phyloP scores from a whole-genome alignment of 805 yeast genomes.

The Deakozyma indianensis region DNA sequence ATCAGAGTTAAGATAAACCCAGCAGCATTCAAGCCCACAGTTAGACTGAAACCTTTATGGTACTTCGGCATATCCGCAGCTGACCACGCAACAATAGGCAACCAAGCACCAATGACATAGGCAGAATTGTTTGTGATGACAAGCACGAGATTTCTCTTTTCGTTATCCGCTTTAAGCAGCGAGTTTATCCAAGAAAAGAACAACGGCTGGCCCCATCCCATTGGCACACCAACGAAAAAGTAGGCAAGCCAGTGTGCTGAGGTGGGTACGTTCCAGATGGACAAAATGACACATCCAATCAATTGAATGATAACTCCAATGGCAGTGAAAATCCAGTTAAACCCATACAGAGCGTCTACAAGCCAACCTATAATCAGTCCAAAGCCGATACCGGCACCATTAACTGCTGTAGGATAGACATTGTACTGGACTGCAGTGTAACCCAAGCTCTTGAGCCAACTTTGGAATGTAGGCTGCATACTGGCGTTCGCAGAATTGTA shows the following conservation, averaged over 20 bases:
- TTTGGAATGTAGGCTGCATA: slow-evolving; percentile 27
- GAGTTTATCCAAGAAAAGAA: slow-evolving; percentile 43
- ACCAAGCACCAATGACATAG: slow-evolving; percentile 26
- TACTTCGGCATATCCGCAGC: slow-evolving; percentile 23
- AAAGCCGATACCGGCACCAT: slow-evolving; percentile 24
- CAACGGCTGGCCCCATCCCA: slow-evolving; percentile 37
- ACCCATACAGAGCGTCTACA: slow-evolving; percentile 24
- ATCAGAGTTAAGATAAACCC: slow-evolving; percentile 20
- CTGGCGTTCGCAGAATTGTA: slow-evolving; percentile 23
- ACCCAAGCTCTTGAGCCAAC: slow-evolving; percentile 29
- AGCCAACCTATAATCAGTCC: slow-evolving; percentile 22
- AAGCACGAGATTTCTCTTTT: slow-evolving; percentile 21
- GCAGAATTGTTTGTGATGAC: slow-evolving; percentile 26
- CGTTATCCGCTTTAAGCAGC: slow-evolving; percentile 27
- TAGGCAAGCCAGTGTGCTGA: slow-evolving; percentile 37
- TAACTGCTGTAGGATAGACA: slow-evolving; percentile 24
- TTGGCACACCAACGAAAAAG: slow-evolving; percentile 31
- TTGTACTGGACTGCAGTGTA: slow-evolving; percentile 24
- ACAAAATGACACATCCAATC: slow-evolving; percentile 27
- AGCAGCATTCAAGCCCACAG: slow-evolving; percentile 17
- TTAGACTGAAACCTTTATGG: slow-evolving; percentile 24
- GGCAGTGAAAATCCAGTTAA: slow-evolving; percentile 23
- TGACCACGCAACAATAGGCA: slow-evolving; percentile 27
- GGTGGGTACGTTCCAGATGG: slow-evolving; percentile 32
- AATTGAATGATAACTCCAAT: slow-evolving; percentile 23